Evolutionary conservation across 2,329 filamentous ascomycete species (phyloP), one percentile per base, ranked within the genome.

Genomic region (Talaromyces sp.): DNA sequence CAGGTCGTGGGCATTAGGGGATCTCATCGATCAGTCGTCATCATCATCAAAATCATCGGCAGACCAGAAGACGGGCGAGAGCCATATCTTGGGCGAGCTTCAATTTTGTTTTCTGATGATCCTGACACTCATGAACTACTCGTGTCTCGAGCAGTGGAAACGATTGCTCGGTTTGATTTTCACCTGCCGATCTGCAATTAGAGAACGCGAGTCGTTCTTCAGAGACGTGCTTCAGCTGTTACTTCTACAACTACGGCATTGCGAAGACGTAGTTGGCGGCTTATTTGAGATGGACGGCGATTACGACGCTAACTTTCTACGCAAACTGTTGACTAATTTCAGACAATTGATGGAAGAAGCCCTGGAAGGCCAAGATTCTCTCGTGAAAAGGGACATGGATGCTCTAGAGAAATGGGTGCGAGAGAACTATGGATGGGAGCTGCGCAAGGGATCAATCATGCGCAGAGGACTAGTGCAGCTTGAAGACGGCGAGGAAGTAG

Each of bases 141-240:
- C 85, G 2, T 88, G 86, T 67, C 74, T 88, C 3, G 85, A 88
- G 69, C 86, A 88, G 69, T 89, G 86, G 86, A 87, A 85, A 68
- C 75, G 86, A 42, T 66, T 88, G 10, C 72, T 88, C 9, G 74
- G 75, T 1, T 72, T 89, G 28, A 73, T 87, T 7, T 75, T 88
- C 56, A 88, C 85, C 0, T 87, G 83, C 67, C 78, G 76, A 18
- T 70, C 69, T 47, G 85, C 85, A 2, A 77, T 87, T 16, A 61
- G 66, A 9, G 76, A 81, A 27, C 74, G 79, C 2, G 74, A 82
- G 33, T 69, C 69, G 2, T 80, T 87, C 59, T 87, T 86, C 69
- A 72, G 80, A n/a, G 75, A 80, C 10, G 74, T 83, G 5, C 67
- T 88, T 27, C 74, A 72, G 30, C 71, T 82, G 1, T 67, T 89